Base-by-base conservation (phyloP, 768 basidiomycete species). In the Gymnopilus dilepis region DNA sequence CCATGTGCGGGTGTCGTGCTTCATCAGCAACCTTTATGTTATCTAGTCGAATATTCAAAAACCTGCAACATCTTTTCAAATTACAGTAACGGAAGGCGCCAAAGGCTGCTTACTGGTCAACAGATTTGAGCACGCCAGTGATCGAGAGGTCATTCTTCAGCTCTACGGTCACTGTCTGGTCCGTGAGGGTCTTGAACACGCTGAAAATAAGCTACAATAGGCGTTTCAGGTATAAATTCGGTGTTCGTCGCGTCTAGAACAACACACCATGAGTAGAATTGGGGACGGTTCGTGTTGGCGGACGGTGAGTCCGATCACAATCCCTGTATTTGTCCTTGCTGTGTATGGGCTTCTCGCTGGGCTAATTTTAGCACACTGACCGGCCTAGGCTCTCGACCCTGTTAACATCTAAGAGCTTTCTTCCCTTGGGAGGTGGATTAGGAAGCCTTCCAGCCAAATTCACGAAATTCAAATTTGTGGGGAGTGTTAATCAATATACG, bases 81-180 rank as follows among this genome's bases (percentile, higher is more conserved):
- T 26, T n/a, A 28, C 33, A n/a, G 30, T 42, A 45, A 26, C 50
- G 54, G 53, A 59, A 31, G 26, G 50, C 59, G 62, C 30, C 42
- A 40, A 15, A 60, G 38, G 34, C 15, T 50, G 38, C 61, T 56
- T 52, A 84, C 97, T 99, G 97, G 82, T 99, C 97, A 54, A 99
- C 96, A 31, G 95, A 97, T 84, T 97, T 97, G 68, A 99, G 78
- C 26, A 92, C 90, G 1, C 97, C 97, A 9, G 92, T 94, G 75
- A 99, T 97, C 19, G 92, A 95, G 56, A 99, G 87, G 76, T 99
- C 97, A 78, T 99, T 99, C 81, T 99, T 99, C 71, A 99, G 88
- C 75, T 98, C 95, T 65, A 97, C 96, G 4, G 93, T 95, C 69
- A 99, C 96, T 70, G 90, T 87, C 72, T 99, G 97, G 77, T 98